A percentile compares a stretch with the other conserved stretches of the same genome.
Conservation (phyloP, 2,329 filamentous ascomycete genomes). For the Diaporthe sp. region DNA sequence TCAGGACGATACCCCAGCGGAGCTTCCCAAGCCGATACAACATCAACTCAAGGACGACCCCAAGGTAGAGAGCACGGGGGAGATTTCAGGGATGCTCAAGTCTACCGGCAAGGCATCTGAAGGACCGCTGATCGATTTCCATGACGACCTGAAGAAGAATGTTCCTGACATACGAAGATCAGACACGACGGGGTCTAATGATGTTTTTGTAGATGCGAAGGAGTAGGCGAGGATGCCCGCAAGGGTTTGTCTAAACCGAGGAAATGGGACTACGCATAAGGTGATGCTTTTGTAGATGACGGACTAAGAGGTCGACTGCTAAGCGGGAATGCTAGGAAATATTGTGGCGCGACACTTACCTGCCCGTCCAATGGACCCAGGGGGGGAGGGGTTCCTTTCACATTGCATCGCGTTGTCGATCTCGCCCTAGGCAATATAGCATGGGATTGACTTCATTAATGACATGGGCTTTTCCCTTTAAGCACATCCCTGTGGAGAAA, state of each 20-base stretch:
- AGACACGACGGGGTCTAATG: conserved; percentile 54
- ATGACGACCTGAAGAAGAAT: conserved; percentile 65
- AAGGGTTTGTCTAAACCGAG: background rate
- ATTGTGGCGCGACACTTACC: background rate
- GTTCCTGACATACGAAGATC: conserved; percentile 57
- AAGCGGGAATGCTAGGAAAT: background rate
- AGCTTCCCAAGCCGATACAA: conserved; percentile 33
- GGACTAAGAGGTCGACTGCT: background rate
- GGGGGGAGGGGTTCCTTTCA: background rate
- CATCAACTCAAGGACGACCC: conserved; percentile 28
- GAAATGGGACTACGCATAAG: background rate
- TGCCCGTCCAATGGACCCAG: background rate
- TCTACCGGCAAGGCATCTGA: conserved; percentile 61
- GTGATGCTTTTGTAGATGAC: conserved; percentile 25
- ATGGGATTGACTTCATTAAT: conserved; percentile 33
- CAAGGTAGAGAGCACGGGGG: conserved; percentile 47
- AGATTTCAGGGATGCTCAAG: conserved; percentile 61
- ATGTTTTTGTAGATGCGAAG: conserved; percentile 58
- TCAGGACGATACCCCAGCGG: conserved; percentile 53
- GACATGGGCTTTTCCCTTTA: conserved; percentile 26
- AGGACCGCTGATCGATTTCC: conserved; percentile 70
- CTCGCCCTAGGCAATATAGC: background rate
- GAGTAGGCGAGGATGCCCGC: conserved; percentile 42
- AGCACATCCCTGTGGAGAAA: conserved; percentile 33
- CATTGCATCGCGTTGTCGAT: background rate